A percentile compares a stretch with the other conserved stretches of the same genome.
phyloP scores from a whole-genome alignment of 768 basidiomycete species.

The Crucibulum laeve region DNA sequence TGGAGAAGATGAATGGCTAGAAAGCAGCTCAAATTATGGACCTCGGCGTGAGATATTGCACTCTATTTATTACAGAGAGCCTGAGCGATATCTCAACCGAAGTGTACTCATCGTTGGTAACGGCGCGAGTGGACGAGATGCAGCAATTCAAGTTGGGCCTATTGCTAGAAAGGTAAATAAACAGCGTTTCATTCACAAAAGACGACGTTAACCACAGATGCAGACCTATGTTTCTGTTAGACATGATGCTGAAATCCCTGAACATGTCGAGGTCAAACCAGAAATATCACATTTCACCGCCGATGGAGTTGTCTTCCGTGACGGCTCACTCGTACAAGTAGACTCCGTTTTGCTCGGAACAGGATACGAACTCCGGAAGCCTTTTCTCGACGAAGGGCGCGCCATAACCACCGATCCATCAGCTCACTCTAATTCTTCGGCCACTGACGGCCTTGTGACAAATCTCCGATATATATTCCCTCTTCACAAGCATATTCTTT shows the following conservation, averaged over 20 bases:
- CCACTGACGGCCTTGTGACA: conserved; percentile 27
- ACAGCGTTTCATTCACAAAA: not conserved
- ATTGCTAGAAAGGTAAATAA: conserved; percentile 36
- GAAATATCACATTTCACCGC: conserved; percentile 46
- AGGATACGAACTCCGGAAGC: conserved; percentile 49
- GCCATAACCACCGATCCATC: conserved; percentile 23
- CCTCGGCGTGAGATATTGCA: conserved; percentile 39
- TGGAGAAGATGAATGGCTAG: conserved; percentile 48
- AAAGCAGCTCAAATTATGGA: conserved; percentile 9
- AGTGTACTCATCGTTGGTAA: conserved; percentile 41
- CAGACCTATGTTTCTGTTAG: conserved; percentile 29
- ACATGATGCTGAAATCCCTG: conserved; percentile 15
- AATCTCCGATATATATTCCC: conserved; percentile 56
- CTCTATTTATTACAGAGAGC: conserved; percentile 49
- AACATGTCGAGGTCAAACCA: conserved; percentile 29
- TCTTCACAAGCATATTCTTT: conserved; percentile 48
- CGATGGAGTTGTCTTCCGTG: conserved; percentile 39
- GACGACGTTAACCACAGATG: not conserved
- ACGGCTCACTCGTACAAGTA: conserved; percentile 37
- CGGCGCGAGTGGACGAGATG: conserved; percentile 48
- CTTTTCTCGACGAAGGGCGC: conserved; percentile 33
- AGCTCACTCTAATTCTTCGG: conserved; percentile 20
- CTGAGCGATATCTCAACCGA: conserved; percentile 34
- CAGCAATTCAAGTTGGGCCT: conserved; percentile 33
- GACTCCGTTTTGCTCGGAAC: conserved; percentile 50